Evolutionary conservation across 306 rosid genomes (phyloP).

Genomic region (Castanopsis chinensis): DNA sequence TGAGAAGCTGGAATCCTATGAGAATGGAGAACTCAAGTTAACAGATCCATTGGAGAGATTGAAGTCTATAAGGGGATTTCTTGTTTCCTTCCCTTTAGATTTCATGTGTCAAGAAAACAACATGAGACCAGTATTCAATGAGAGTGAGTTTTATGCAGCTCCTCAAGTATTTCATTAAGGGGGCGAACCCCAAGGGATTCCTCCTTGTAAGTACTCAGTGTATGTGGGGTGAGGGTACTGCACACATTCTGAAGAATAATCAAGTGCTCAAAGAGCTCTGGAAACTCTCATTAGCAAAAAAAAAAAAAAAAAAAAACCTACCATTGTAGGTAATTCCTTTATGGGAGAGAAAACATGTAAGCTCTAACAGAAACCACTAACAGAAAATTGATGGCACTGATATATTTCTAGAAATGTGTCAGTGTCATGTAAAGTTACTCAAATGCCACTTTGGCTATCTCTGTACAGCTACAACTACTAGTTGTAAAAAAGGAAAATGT

Average conservation of each 20-base stretch:
- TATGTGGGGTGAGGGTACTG: too few relatives aligned
- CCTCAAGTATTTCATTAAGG: conserved; percentile 78
- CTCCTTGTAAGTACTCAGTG: too few relatives aligned
- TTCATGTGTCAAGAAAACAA: conserved; percentile 79
- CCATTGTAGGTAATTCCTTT: neutral
- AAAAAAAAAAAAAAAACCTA: too few relatives aligned
- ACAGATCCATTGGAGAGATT: conserved; percentile 70
- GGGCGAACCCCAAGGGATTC: too few relatives aligned
- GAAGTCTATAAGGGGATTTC: conserved; percentile 71
- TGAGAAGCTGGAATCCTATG: conserved; percentile 46
- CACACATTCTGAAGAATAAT: too few relatives aligned
- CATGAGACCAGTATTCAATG: conserved; percentile 79
- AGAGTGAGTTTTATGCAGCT: conserved; percentile 84
- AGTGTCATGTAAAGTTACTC: neutral
- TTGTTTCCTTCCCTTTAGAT: conserved; percentile 88
- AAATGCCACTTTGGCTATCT: conserved; percentile 11
- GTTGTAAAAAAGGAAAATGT: neutral
- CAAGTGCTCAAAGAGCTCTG: too few relatives aligned
- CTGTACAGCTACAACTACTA: conserved; percentile 12
- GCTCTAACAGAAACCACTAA: neutral
- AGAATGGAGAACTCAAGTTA: conserved; percentile 49
- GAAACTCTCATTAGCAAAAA: too few relatives aligned
- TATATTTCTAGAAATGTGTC: neutral
- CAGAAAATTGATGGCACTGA: neutral
- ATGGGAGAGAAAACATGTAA: neutral